Evolutionary conservation across 306 rosid genomes (phyloP), one percentile per base, ranked within the genome.

Genomic region (Quercus agrifolia): DNA sequence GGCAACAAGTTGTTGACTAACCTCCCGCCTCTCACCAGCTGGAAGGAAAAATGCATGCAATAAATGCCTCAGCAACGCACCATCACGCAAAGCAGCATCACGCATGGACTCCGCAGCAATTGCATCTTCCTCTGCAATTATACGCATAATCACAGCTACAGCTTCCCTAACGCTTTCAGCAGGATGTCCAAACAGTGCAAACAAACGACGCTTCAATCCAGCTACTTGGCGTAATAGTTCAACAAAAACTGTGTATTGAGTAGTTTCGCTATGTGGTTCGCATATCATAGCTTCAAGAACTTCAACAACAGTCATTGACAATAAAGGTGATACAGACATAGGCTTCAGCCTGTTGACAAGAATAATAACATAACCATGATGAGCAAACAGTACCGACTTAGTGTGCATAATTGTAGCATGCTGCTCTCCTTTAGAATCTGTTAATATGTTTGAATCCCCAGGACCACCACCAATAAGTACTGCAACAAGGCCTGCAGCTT

Each of bases 81-180:
- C 99, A 89, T 96, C 99, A 9, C 96, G 95, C 81, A 96, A 84
- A 87, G 99, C 94, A 82, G 98, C 99, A 89, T 87, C 99, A 57
- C 99, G 96, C 99, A 96, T 96, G 27, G 98, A 93, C 90, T 96
- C 99, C 38, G 99, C 99, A 57, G 99, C 99, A 88, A 93, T 93
- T 77, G 98, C 99, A 82, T 96, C 99, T 85, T 96, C 99, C 88
- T 96, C 99, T 30, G 99, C 99, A 88, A 96, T 96, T 33, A 97
- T 91, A 73, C 96, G 96, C 99, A 96, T 96, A 67, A 96, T 90
- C 83, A 96, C 97, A 73, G 99, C 99, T 15, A 96, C 97, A 0
- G 92, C 93, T 85, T 96, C 99, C 81, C 99, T 88, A 20, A 93
- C 96, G 72, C 99, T 96, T 86, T 91, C 96, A 82, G 99, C 99